These are phyloP conservation scores for Sphagnum tenellum DNA, from an alignment of 225 moss, liverwort and hornwort species.

Conservation along the genomic window DNA sequence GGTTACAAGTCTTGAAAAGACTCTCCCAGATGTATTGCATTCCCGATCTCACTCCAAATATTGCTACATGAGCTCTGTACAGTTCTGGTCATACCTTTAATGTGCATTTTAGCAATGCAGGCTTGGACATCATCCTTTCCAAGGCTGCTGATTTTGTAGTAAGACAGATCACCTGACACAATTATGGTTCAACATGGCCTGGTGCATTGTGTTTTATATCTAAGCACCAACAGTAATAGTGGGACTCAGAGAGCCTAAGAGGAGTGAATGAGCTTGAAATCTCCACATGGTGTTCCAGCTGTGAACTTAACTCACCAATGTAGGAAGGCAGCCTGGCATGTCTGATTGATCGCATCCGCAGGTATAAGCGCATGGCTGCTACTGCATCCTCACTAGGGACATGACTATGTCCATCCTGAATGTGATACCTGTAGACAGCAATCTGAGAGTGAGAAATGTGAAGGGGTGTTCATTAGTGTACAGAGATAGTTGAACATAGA, in stretches of 20 bases:
- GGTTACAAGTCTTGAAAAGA: too few species aligned
- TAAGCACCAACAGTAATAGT: constrained; percentile 54
- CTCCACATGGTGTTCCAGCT: constrained; percentile 6
- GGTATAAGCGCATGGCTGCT: constrained; percentile 60
- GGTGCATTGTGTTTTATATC: constrained; percentile 17
- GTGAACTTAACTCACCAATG: constrained; percentile 12
- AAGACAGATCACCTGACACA: too few species aligned
- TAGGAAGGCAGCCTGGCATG: constrained; percentile 14
- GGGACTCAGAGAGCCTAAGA: constrained; percentile 17
- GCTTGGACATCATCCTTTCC: too few species aligned
- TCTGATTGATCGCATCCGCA: constrained; percentile 30
- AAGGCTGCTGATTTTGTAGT: too few species aligned
- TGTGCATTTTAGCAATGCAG: too few species aligned
- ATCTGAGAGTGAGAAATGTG: not conserved
- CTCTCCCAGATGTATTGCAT: too few species aligned
- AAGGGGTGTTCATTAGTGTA: not conserved
- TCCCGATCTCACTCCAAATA: too few species aligned
- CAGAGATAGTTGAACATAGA: not conserved
- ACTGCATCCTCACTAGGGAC: constrained; percentile 59
- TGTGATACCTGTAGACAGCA: constrained; percentile 30
- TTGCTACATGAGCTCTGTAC: too few species aligned
- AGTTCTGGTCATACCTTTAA: too few species aligned
- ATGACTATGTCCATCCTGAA: constrained; percentile 41
- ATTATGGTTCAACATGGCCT: not conserved
- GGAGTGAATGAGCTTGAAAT: constrained; percentile 14